These are phyloP conservation scores for Malassezia vespertilionis DNA, from an alignment of 1,284 basidiomycete species.

Conservation along the genomic window DNA sequence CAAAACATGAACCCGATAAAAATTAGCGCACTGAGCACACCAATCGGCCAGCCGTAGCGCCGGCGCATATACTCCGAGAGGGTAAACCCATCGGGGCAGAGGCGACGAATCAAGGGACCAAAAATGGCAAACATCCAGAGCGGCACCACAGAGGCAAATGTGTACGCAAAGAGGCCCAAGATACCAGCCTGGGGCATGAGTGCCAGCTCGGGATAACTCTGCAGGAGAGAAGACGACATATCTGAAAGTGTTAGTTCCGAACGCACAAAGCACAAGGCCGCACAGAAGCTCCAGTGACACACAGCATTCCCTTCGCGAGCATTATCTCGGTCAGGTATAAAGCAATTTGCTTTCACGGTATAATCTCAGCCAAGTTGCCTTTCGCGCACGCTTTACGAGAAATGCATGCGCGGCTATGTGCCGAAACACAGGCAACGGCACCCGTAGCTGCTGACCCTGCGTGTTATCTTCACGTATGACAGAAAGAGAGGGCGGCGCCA, in stretches of 20 bases:
- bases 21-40: conserved; percentile 36
- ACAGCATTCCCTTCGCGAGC: conserved; percentile 48
- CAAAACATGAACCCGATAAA: conserved; percentile 47
- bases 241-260: conserved; percentile 24
- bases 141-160: conserved; percentile 39
- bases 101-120: conserved; percentile 40
- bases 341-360: conserved; percentile 19
- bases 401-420: neutral
- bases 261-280: conserved; percentile 2
- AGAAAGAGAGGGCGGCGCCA: neutral
- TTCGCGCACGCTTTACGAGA: no score
- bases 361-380: conserved; percentile 24
- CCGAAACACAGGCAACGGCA: conserved; percentile 1
- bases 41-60: conserved; percentile 44
- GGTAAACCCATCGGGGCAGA: conserved; percentile 46
- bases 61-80: conserved; percentile 44
- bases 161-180: conserved; percentile 40
- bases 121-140: conserved; percentile 45
- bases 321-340: conserved; percentile 47
- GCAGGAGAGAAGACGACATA: conserved; percentile 46
- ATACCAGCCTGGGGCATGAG: conserved; percentile 44
- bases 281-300: conserved; percentile 12
- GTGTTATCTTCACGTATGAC: conserved; percentile 7
- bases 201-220: conserved; percentile 45
- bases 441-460: conserved; percentile 19